Conservation (phyloP, 75 land plant genomes). For the Cryptomeria japonica region DNA sequence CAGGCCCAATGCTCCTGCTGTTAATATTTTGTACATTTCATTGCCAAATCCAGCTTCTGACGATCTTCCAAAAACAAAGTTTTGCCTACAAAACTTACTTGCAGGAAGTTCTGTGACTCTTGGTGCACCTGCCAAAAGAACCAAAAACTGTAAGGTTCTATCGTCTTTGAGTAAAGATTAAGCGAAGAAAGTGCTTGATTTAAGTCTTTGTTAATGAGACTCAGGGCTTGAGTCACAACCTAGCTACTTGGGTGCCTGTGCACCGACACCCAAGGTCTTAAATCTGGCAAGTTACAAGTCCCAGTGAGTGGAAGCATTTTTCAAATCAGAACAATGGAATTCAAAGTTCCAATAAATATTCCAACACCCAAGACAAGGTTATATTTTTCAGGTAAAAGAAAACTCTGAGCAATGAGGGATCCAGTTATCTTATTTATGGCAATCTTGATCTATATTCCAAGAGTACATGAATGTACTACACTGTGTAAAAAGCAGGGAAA, state of each 20-base stretch:
- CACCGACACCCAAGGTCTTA: neutral
- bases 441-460: neutral
- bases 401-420: neutral
- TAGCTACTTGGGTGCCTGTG: neutral
- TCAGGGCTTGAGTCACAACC: neutral
- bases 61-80: slow-evolving; percentile 82
- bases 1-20: slow-evolving; percentile 78
- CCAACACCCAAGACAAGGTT: neutral
- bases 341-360: neutral
- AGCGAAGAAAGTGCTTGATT: neutral
- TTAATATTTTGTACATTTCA: slow-evolving; percentile 92
- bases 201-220: neutral
- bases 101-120: slow-evolving; percentile 67
- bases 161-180: slow-evolving; percentile 7
- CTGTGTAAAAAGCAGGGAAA: neutral
- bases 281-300: neutral
- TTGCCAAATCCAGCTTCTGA: slow-evolving; percentile 93
- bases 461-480: neutral
- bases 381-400: neutral
- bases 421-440: neutral
- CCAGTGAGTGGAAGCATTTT: neutral
- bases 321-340: neutral
- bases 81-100: slow-evolving; percentile 72
- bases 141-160: neutral
- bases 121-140: slow-evolving; percentile 57